Base-by-base conservation (phyloP, 1,284 basidiomycete species). In the Pseudozyma flocculosa region DNA sequence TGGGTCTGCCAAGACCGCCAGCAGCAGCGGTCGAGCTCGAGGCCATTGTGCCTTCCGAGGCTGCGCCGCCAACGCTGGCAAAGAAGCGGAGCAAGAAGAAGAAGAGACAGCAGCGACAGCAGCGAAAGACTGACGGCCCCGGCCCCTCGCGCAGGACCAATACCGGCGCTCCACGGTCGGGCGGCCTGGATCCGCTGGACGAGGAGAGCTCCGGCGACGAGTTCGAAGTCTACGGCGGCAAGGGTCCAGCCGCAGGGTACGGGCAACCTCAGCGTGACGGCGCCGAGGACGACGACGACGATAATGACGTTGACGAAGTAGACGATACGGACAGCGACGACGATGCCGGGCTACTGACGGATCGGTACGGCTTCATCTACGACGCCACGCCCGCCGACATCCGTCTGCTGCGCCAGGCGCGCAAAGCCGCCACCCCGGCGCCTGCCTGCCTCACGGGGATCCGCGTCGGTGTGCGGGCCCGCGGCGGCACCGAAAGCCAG, bases 311-410 rank as follows among this genome's bases (percentile, higher is more conserved):
- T n/a, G 55, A 50, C 5, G 55, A 56, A n/a, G n/a, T n/a, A n/a
- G n/a, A n/a, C 17, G 61, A 56, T 19, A 48, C 29, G 4, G 63
- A 66, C 34, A 62, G 59, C 45, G 52, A 51, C 2, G 13, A 44
- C 7, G 63, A 66, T 29, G 84, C 85, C 38, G 83, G 86, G 41
- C 85, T 86, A 2, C 81, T 95, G 63, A 92, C 92, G 5, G 94
- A 96, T 72, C 86, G 91, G n/a, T 97, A 90, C 75, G 94, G 94
- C 0, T 97, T 97, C 80, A 88, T 95, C 73, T 95, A 92, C 65
- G 89, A 91, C 68, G 68, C 69, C 13, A 73, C 72, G 84, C 83
- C 85, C 69, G 88, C 90, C 61, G 90, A 92, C 68, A 82, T 88
- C n/a, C 80, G 90, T 17, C 80, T 92, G 19, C 82, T 92, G 26